A percentile compares a stretch with the other conserved stretches of the same genome.
Evolutionary conservation across 352 stramenopile genomes (phyloP).

Genomic region (Plasmopara viticola): DNA sequence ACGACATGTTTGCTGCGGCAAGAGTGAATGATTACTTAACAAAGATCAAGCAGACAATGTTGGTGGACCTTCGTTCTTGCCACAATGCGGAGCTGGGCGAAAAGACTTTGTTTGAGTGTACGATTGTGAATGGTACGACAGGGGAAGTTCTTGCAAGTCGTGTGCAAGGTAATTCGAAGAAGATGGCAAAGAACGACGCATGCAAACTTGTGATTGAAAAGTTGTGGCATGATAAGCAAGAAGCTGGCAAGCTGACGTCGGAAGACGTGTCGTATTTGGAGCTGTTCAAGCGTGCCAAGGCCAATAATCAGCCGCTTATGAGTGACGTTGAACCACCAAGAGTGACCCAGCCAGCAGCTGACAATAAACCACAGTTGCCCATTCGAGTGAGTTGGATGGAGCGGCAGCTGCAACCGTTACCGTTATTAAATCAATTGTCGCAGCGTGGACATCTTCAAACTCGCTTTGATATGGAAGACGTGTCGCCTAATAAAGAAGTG

Average conservation of each 20-base stretch:
- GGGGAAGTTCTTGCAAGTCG: constrained; percentile 34
- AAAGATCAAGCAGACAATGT: constrained; percentile 55
- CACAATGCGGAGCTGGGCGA: constrained; percentile 52
- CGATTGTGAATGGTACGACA: constrained; percentile 36
- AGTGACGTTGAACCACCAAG: background rate
- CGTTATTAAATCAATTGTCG: constrained; percentile 51
- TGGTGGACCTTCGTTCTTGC: constrained; percentile 34
- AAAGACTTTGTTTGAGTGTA: constrained; percentile 54
- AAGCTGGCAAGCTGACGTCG: constrained; percentile 35
- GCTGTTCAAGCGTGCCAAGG: constrained; percentile 27
- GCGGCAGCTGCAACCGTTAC: constrained; percentile 32
- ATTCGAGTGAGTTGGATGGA: constrained; percentile 38
- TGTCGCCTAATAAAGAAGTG: constrained; percentile 30
- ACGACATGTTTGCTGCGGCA: constrained; percentile 46
- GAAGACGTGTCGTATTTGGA: constrained; percentile 64
- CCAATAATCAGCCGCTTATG: constrained; percentile 8
- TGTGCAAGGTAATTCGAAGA: constrained; percentile 62
- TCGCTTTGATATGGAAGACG: constrained; percentile 42
- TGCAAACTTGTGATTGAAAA: constrained; percentile 63
- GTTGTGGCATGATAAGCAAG: constrained; percentile 69
- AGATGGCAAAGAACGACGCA: constrained; percentile 59
- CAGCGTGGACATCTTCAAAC: constrained; percentile 37
- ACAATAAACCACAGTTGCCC: constrained; percentile 9
- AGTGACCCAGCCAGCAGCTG: background rate
- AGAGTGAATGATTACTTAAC: constrained; percentile 60